Evolutionary conservation across 805 yeast genomes (phyloP), one percentile per base, ranked within the genome.

Genomic region (Millerago galiae): DNA sequence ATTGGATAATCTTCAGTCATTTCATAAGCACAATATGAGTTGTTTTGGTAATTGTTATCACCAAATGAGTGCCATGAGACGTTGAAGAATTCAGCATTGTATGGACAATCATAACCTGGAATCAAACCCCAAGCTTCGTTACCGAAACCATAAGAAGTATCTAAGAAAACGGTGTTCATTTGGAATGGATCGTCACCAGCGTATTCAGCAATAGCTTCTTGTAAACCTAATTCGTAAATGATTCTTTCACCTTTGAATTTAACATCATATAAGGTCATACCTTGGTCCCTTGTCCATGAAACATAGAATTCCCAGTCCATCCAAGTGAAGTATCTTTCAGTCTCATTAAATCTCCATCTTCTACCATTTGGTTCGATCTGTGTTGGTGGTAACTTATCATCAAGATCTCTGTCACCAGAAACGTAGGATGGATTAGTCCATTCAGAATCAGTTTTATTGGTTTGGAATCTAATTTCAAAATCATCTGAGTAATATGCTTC

Each of bases 171-270:
- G 13, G 58, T 55, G 43, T 54, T 38, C 42, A 53, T 48, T 44
- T 57, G 60, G 51, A 53, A 56, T 27, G 61, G 61, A 52, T 57
- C 61, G 35, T 57, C 61, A 43, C 60, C 60, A 25, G 59, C 43
- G 25, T 57, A 57, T 42, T 57, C 61, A 17, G 62, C 61, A 45
- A 56, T 50, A 16, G 60, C 60, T 40, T 57, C 62, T 41, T 56
- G 62, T 32, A 58, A 40, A 16, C 59, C 60, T 9, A 58, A 27
- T 44, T 56, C 62, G 18, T 46, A 56, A 9, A 51, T 31, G 28
- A 58, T 49, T 53, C 62, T 52, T 46, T 58, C 62, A 32, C 62
- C 62, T 37, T 56, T 55, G 46, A 55, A 56, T 46, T 48, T 55
- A 14, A 58, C 36, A 38, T 58, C 59, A 41, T 49, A 54, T 25